Percentiles rank a stretch among this genome's conserved stretches.
These are phyloP conservation scores for Gastrodia elata DNA, from an alignment of 106 monocot species.

Conservation along the genomic window DNA sequence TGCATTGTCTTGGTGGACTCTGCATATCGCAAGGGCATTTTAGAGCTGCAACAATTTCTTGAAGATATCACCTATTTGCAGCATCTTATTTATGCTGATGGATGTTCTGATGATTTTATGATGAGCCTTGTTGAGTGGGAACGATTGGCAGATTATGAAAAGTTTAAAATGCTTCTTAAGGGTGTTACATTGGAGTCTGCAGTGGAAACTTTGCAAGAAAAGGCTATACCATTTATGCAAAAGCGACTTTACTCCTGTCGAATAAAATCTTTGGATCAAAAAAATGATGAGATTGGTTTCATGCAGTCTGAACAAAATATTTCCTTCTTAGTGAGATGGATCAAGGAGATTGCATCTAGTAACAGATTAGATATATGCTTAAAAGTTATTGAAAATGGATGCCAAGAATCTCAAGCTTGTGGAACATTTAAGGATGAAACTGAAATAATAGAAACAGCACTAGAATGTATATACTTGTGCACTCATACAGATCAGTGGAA, in stretches of 20 bases:
- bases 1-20: constrained; percentile 64
- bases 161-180: constrained; percentile 73
- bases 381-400: constrained; percentile 69
- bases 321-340: constrained; percentile 65
- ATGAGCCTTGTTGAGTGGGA: constrained; percentile 74
- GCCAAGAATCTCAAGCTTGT: constrained; percentile 40
- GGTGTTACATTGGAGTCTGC: constrained; percentile 48
- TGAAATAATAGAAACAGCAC: constrained; percentile 54
- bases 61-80: constrained; percentile 73
- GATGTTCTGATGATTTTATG: constrained; percentile 37
- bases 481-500: constrained; percentile 77
- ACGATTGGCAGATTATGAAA: constrained; percentile 72
- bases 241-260: constrained; percentile 8
- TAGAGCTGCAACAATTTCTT: constrained; percentile 49
- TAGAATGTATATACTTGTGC: constrained; percentile 74
- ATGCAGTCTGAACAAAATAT: constrained; percentile 16
- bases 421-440: constrained; percentile 57
- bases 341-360: constrained; percentile 69
- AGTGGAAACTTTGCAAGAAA: constrained; percentile 46
- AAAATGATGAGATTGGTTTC: constrained; percentile 5
- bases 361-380: constrained; percentile 72
- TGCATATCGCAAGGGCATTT: constrained; percentile 60
- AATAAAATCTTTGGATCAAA: constrained; percentile 8
- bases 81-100: constrained; percentile 58
- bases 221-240: constrained; percentile 81